phyloP scores from a whole-genome alignment of 169 alveolate species.

The Amoebophrya sp. region DNA sequence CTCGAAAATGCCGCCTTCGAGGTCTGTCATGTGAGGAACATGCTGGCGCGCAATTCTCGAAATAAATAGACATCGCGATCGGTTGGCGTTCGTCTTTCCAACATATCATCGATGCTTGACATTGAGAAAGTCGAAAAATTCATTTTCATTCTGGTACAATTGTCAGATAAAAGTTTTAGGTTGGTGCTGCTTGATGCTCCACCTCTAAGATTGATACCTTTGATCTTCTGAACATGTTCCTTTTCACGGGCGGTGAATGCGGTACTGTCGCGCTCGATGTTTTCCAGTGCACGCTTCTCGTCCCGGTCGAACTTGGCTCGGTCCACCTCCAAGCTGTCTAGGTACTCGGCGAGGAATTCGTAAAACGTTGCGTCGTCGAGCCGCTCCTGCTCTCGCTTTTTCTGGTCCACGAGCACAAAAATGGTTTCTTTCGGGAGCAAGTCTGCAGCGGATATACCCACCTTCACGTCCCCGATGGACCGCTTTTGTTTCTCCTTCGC shows the following conservation, averaged over 20 bases:
- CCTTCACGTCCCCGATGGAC: not conserved
- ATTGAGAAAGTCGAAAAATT: no score
- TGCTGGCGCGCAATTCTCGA: no score
- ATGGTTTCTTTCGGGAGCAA: slow-evolving; percentile 1
- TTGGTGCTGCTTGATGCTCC: no score
- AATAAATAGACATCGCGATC: no score
- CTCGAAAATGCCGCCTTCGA: not conserved
- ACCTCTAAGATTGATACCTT: not conserved
- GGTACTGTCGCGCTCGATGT: not conserved
- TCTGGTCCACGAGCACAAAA: not conserved
- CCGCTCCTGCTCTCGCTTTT: not conserved
- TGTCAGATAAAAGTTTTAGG: no score
- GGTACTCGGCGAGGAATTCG: not conserved
- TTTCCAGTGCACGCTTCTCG: not conserved
- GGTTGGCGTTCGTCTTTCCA: no score
- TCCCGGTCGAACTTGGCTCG: not conserved
- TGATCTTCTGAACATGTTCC: not conserved
- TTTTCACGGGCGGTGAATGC: not conserved
- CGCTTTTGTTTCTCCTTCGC: not conserved
- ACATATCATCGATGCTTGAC: no score
- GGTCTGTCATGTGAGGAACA: no score
- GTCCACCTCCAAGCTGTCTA: not conserved
- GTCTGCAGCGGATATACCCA: not conserved
- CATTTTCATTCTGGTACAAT: no score
- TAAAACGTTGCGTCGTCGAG: not conserved